These are phyloP conservation scores for Suillus variegatus DNA, from an alignment of 768 basidiomycete genomes.

Conservation along the genomic window DNA sequence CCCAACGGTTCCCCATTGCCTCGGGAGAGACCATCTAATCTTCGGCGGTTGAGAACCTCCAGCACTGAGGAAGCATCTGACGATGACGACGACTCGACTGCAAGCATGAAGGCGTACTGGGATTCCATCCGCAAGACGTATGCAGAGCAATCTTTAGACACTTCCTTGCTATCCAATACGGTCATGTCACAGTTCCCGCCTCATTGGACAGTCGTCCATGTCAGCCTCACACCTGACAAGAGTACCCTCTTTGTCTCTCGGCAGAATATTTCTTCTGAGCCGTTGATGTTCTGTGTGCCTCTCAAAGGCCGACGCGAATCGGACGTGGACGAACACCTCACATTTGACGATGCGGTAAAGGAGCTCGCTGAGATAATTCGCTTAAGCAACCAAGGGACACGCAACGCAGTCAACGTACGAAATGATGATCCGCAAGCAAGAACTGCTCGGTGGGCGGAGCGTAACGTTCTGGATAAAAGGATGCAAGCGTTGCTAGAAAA, in stretches of 20 bases:
- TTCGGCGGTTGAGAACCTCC: constrained; percentile 24
- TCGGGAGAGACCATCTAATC: constrained; percentile 17
- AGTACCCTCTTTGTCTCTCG: constrained; percentile 83
- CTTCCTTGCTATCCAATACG: constrained; percentile 39
- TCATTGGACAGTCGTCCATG: constrained; percentile 83
- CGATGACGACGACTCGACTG: constrained; percentile 39
- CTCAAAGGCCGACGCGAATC: constrained; percentile 80
- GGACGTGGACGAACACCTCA: constrained; percentile 72
- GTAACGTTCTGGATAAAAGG: constrained; percentile 74
- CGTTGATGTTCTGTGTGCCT: constrained; percentile 87
- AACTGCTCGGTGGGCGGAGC: constrained; percentile 84
- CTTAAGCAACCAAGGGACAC: constrained; percentile 76
- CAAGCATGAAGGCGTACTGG: constrained; percentile 63
- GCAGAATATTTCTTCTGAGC: constrained; percentile 56
- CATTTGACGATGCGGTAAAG: constrained; percentile 67
- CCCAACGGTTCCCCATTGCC: constrained; percentile 41
- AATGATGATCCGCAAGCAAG: constrained; percentile 64
- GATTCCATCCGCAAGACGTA: constrained; percentile 55
- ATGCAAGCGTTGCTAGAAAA: constrained; percentile 74
- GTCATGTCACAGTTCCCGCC: constrained; percentile 54
- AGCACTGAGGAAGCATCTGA: constrained; percentile 23
- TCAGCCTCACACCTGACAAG: constrained; percentile 82
- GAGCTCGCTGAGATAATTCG: constrained; percentile 82
- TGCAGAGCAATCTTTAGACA: constrained; percentile 43
- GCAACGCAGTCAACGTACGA: constrained; percentile 70